Percentiles rank a stretch among this genome's conserved stretches.
phyloP scores from a whole-genome alignment of 257 asterid genomes.

The Primulina eburnea region DNA sequence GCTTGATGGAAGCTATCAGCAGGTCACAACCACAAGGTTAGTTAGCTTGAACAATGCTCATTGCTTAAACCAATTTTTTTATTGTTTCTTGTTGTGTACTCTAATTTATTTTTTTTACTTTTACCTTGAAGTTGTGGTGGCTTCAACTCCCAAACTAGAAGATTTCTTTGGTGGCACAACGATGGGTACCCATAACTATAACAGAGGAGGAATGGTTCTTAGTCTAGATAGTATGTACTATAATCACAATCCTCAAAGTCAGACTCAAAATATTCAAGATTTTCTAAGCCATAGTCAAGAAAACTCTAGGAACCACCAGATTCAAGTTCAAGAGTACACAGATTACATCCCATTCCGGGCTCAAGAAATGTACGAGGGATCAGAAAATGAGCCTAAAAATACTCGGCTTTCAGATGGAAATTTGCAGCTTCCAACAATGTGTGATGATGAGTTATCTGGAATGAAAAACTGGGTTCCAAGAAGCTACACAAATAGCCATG shows the following conservation, averaged over 20 bases:
- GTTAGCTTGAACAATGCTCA: slow-evolving; percentile 12
- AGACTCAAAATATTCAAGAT: slow-evolving; percentile 41
- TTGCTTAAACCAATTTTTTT: background rate
- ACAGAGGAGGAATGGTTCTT: slow-evolving; percentile 60
- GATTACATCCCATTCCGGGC: slow-evolving; percentile 42
- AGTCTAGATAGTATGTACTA: slow-evolving; percentile 80
- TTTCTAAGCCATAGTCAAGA: slow-evolving; percentile 36
- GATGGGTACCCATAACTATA: slow-evolving; percentile 67
- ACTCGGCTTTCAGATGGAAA: slow-evolving; percentile 24
- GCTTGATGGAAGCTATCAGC: slow-evolving; percentile 78
- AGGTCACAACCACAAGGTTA: slow-evolving; percentile 76
- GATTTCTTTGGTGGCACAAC: slow-evolving; percentile 79
- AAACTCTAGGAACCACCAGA: slow-evolving; percentile 38
- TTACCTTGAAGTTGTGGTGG: slow-evolving; percentile 42
- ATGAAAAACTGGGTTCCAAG: slow-evolving; percentile 62
- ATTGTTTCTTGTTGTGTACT: slow-evolving; percentile 4
- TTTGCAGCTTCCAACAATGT: slow-evolving; percentile 40
- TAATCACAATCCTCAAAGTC: slow-evolving; percentile 38
- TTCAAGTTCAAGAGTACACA: slow-evolving; percentile 43
- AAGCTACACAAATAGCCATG: slow-evolving; percentile 36
- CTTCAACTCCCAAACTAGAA: slow-evolving; percentile 69
- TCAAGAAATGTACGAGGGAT: slow-evolving; percentile 40
- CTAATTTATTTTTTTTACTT: slow-evolving; percentile 11
- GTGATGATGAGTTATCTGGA: slow-evolving; percentile 37
- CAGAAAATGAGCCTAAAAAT: slow-evolving; percentile 34